These are phyloP conservation scores for Coemansia sp. DNA, from an alignment of 192 early-diverging fungal genomes.

Conservation along the genomic window DNA sequence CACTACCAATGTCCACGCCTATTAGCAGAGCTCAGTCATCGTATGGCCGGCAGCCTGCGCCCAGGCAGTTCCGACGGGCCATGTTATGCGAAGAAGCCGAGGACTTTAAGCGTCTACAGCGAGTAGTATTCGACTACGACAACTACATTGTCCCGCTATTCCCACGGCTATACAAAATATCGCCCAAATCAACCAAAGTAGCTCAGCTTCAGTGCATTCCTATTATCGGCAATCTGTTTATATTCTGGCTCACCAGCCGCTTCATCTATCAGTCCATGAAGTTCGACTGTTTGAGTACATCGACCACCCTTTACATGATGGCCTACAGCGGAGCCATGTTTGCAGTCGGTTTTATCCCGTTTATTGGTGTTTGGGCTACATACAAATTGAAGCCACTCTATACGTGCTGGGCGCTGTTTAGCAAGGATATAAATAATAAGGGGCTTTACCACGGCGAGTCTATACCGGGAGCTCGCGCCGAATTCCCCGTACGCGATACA, in stretches of 20 bases:
- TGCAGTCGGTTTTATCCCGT: constrained; percentile 45
- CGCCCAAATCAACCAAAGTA: constrained; percentile 46
- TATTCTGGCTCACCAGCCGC: constrained; percentile 20
- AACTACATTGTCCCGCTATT: constrained; percentile 47
- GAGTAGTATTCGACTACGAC: constrained; percentile 41
- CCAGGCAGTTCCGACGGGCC: constrained; percentile 21
- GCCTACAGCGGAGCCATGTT: constrained; percentile 18
- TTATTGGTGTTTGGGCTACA: constrained; percentile 41
- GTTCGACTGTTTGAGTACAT: constrained; percentile 27
- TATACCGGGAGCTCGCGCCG: constrained; percentile 18
- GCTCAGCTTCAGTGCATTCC: constrained; percentile 51
- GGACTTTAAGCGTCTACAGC: constrained; percentile 38
- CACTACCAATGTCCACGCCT: not conserved
- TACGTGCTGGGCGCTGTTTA: constrained; percentile 43
- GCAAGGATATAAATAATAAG: constrained; percentile 32
- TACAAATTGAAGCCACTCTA: constrained; percentile 40
- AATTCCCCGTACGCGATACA: constrained; percentile 6
- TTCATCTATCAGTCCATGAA: constrained; percentile 29
- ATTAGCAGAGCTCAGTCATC: not conserved
- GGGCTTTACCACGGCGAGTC: constrained; percentile 39
- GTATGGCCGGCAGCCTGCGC: not conserved
- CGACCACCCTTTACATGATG: constrained; percentile 26
- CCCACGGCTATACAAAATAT: constrained; percentile 13
- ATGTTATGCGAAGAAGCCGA: constrained; percentile 36
- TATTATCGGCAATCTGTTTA: constrained; percentile 41